Evolutionary conservation across 2,329 filamentous ascomycete species (phyloP), one percentile per base, ranked within the genome.

Genomic region (Aspergillus oerlinghausenensis): DNA sequence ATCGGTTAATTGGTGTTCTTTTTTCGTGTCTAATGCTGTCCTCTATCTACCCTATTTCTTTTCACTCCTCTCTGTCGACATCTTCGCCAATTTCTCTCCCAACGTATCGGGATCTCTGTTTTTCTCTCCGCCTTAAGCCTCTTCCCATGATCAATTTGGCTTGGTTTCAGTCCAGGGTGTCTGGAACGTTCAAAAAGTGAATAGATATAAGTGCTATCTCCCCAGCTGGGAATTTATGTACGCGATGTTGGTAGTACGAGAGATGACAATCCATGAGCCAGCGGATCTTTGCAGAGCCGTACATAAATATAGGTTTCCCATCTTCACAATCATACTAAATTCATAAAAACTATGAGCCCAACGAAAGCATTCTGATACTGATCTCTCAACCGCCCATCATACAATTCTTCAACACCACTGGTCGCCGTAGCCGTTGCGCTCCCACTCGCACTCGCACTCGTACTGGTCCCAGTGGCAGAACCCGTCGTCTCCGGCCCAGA

Each of bases 1-100:
- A 75, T 83, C 63, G 75, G 64, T 69, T 76, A 68, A 70, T 65
- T 59, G 59, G 55, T 60, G 60, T 62, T 64, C 60, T 60, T 58
- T 55, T 64, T 60, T 64, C 65, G 63, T 67, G 66, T 67, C 62
- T 71, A 69, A 67, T 68, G 67, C 67, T 59, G 62, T 65, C 65
- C 58, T 64, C 49, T 61, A 60, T 62, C 63, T 62, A 51, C 61
- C 58, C 66, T 66, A 63, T 60, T 47, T 65, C 63, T 63, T 60
- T 65, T 61, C 56, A 54, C 63, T 66, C 52, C 63, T 68, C 61
- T 67, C 63, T 67, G 63, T 70, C 64, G 60, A 63, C 62, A 63
- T 65, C 57, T 60, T 59, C 54, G 63, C 63, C 65, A 63, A 62
- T 63, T 63, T 64, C 59, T 56, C 55, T 58, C 21, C 43, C 42